Conservation (phyloP, 345 rosid genomes). For the Gossypium ekmanianum region DNA sequence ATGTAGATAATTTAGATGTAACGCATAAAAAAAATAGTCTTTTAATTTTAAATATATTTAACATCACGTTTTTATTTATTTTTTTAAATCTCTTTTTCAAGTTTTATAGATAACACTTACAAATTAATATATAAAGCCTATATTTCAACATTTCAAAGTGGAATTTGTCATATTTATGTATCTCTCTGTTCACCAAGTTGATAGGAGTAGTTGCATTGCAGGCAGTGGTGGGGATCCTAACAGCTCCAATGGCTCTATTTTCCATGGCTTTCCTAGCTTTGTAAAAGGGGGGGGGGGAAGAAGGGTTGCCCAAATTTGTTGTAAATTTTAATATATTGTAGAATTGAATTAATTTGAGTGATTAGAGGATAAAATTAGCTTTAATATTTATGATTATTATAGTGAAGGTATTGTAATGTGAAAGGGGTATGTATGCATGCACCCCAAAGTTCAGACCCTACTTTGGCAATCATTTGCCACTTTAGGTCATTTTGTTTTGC, state of each 20-base stretch:
- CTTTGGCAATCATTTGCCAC: slow-evolving; percentile 27
- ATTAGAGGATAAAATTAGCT: slow-evolving; percentile 34
- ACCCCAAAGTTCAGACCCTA: slow-evolving; percentile 14
- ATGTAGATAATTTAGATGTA: too few relatives aligned
- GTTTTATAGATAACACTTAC: not conserved
- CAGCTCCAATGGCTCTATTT: slow-evolving; percentile 29
- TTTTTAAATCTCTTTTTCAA: too few relatives aligned
- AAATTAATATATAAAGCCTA: not conserved
- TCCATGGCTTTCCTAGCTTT: slow-evolving; percentile 21
- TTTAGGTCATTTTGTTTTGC: slow-evolving; percentile 23
- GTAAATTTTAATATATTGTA: slow-evolving; percentile 7
- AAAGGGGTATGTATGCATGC: not conserved
- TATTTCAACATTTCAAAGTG: not conserved
- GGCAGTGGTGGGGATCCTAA: slow-evolving; percentile 39
- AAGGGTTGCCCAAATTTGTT: not conserved
- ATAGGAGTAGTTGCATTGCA: slow-evolving; percentile 26
- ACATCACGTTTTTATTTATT: too few relatives aligned
- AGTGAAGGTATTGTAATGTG: slow-evolving; percentile 7
- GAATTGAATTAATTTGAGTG: slow-evolving; percentile 4
- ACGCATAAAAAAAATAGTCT: too few relatives aligned
- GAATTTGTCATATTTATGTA: not conserved
- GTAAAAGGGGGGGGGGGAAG: not conserved
- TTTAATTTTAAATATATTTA: too few relatives aligned
- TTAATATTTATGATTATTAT: slow-evolving; percentile 21
- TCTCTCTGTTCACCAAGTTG: not conserved